Evolutionary conservation across 1,284 basidiomycete genomes (phyloP).

Genomic region (Malassezia psittaci): DNA sequence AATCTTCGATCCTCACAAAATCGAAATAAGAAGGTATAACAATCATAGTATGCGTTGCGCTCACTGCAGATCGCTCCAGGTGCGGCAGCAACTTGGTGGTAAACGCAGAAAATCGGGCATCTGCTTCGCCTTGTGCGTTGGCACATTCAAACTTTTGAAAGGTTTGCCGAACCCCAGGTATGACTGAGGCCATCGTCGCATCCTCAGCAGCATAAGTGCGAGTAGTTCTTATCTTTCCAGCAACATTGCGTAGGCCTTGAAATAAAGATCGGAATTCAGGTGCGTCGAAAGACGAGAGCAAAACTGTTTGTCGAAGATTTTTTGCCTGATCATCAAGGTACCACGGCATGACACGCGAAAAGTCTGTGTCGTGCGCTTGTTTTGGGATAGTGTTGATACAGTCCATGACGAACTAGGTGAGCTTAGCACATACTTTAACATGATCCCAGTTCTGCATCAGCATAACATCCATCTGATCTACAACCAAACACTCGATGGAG

Average conservation of each 20-base stretch:
- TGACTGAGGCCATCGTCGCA: constrained; percentile 20
- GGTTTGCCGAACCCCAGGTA: constrained; percentile 51
- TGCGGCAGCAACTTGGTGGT: constrained; percentile 70
- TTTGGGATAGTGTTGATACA: constrained; percentile 80
- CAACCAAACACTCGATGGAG: constrained; percentile 83
- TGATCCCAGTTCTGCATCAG: constrained; percentile 99
- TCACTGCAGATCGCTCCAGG: constrained; percentile 78
- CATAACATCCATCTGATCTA: constrained; percentile 85
- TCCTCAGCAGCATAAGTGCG: constrained; percentile 3
- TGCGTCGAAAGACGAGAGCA: constrained; percentile 79
- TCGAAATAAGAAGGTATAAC: constrained; percentile 94
- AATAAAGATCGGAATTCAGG: constrained; percentile 75
- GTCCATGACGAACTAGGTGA: constrained; percentile 65
- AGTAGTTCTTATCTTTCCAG: constrained; percentile 58
- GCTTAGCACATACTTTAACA: constrained; percentile 58
- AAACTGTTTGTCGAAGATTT: constrained; percentile 72
- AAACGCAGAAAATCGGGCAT: constrained; percentile 76
- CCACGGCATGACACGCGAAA: constrained; percentile 93
- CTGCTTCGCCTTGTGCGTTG: constrained; percentile 68
- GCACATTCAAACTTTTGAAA: constrained; percentile 66
- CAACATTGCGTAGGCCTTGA: constrained; percentile 69
- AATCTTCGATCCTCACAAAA: constrained; percentile 80
- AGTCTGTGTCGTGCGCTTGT: constrained; percentile 84
- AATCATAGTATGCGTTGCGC: constrained; percentile 73
- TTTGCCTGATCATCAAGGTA: constrained; percentile 77